Evolutionary conservation across 306 rosid genomes (phyloP).

Genomic region (Mucuna pruriens): DNA sequence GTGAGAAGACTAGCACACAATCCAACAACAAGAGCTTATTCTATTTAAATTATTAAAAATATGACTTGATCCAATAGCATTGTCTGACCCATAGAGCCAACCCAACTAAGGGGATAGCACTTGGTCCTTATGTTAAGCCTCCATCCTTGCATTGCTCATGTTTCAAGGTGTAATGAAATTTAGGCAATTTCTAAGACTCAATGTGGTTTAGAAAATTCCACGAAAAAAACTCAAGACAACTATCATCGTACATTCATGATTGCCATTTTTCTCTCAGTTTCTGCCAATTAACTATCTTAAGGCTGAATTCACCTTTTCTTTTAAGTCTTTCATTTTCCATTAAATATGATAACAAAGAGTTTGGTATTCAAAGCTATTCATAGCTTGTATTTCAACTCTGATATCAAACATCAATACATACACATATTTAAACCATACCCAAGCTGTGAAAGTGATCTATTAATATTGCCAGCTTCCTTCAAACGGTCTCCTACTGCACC

Average conservation of each 20-base stretch:
- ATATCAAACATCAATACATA: background rate
- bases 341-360: background rate
- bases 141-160: background rate
- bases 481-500: slow-evolving; percentile 94
- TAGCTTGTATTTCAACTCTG: background rate
- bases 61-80: background rate
- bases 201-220: background rate
- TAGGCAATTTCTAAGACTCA: background rate
- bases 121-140: background rate
- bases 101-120: no score
- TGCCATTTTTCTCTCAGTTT: background rate
- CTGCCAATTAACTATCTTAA: background rate
- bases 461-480: slow-evolving; percentile 97
- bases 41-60: background rate
- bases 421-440: slow-evolving; percentile 62
- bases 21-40: no score
- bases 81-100: no score
- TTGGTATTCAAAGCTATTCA: background rate
- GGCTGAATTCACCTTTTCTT: background rate
- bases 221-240: background rate
- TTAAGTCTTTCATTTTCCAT: background rate
- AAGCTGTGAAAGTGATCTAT: slow-evolving; percentile 61
- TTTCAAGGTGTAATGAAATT: background rate
- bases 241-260: background rate
- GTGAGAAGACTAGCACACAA: no score